phyloP scores from a whole-genome alignment of 192 early-diverging fungal genomes.

The Entomortierella beljakovae region DNA sequence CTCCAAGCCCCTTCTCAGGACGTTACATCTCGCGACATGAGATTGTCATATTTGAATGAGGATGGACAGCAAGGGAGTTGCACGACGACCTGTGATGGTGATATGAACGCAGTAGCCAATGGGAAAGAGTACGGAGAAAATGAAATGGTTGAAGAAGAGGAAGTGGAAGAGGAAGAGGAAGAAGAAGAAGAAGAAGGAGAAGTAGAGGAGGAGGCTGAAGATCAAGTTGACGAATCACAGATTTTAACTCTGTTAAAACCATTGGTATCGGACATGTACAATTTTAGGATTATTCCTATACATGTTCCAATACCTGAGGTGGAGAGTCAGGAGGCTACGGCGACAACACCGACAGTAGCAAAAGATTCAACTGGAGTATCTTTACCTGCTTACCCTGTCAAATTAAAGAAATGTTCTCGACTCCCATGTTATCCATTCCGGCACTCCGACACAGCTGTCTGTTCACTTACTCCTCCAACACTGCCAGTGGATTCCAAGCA shows the following conservation, averaged over 20 bases:
- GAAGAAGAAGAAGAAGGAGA: constrained; percentile 7
- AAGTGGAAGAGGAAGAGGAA: not conserved
- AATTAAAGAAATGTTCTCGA: constrained; percentile 36
- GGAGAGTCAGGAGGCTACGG: no score
- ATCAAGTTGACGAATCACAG: constrained; percentile 30
- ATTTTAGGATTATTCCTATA: constrained; percentile 38
- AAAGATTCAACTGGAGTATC: not conserved
- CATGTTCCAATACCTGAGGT: not conserved
- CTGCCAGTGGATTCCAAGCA: not conserved
- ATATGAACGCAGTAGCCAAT: no score
- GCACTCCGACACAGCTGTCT: not conserved
- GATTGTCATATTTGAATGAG: no score
- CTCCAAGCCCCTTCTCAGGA: not conserved
- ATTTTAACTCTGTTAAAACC: constrained; percentile 38
- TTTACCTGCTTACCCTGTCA: constrained; percentile 10
- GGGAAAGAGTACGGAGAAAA: no score
- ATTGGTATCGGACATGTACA: constrained; percentile 52
- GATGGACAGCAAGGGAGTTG: no score
- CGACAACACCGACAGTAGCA: not conserved
- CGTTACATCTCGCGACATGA: not conserved
- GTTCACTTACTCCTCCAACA: not conserved
- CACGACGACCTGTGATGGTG: no score
- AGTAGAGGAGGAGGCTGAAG: constrained; percentile 17
- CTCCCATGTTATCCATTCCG: constrained; percentile 44
- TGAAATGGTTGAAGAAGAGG: not conserved